Conservation (phyloP, 441 rosid genomes). For the Euphorbia celastroides region DNA sequence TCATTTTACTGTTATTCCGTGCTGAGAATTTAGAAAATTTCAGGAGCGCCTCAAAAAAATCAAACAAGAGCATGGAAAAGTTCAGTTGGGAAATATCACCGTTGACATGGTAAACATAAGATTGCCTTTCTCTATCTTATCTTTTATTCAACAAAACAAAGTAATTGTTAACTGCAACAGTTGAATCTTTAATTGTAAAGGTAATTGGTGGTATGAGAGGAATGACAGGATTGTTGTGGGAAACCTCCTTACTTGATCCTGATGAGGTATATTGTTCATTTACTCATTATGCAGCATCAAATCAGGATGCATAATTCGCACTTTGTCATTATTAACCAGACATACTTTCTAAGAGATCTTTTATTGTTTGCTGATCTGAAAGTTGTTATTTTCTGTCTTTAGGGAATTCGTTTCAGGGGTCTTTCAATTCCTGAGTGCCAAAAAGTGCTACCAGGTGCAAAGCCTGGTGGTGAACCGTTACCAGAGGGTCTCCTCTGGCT, state of each 20-base stretch:
- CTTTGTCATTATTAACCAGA: neutral
- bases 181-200: slow-evolving; percentile 32
- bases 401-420: slow-evolving; percentile 97
- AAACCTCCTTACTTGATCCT: slow-evolving; percentile 91
- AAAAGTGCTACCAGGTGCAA: slow-evolving; percentile 78
- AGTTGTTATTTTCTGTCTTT: slow-evolving; percentile 16
- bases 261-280: slow-evolving; percentile 55
- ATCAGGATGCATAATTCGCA: too few species aligned
- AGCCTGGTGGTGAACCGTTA: slow-evolving; percentile 86
- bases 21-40: neutral
- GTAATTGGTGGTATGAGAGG: slow-evolving; percentile 99
- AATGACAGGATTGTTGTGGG: slow-evolving; percentile 98
- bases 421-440: slow-evolving; percentile 97
- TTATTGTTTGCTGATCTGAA: neutral
- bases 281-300: too few species aligned
- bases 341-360: neutral
- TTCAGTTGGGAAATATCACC: slow-evolving; percentile 82
- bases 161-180: slow-evolving; percentile 2
- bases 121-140: neutral
- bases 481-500: slow-evolving; percentile 99
- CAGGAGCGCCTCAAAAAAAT: slow-evolving; percentile 88
- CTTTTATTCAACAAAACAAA: neutral
- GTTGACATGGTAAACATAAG: slow-evolving; percentile 70
- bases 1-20: neutral
- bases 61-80: slow-evolving; percentile 75